Base-by-base conservation (phyloP, 2,329 filamentous ascomycete genomes). In the Phaeosphaeria sp. region DNA sequence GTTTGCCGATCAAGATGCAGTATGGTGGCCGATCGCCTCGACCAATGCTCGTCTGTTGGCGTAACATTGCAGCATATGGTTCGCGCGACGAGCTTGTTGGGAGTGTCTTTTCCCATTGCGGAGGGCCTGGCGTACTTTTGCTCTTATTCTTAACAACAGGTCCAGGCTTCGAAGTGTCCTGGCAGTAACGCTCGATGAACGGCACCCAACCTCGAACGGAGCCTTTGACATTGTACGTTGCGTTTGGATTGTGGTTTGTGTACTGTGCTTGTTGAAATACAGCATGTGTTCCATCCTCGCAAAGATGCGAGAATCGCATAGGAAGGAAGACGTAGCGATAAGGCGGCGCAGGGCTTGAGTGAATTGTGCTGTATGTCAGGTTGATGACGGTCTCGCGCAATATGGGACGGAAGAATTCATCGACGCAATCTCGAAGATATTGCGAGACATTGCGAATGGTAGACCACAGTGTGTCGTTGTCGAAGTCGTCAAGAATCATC, bases 201-300 rank as follows among this genome's bases (percentile, higher is more conserved):
- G 67, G 64, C n/a, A 65, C 46, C 63, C 64, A 68, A 36, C 65
- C 62, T 39, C 59, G 59, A 2, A 67, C 50, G 6, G 62, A 63
- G 30, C 30, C 30, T 13, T 36, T 13, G 11, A 13, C 30, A 13
- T 13, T 36, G 11, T 36, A 36, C 15, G 30, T 13, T 36, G 11
- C 30, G 30, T 36, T 36, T 6, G 30, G 30, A 13, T 36, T 36
- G 30, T 36, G 51, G 7, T 36, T 11, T 6, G 45, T 49, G 49
- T 59, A 67, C 15, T 39, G 49, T 33, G 54, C 51, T 33, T 57
- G 60, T 11, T 49, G 52, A 46, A 67, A 63, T 13, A 61, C 30
- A 22, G 57, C 63, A 22, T 39, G 51, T 11, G 30, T 42, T 9
- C 57, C 59, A 42, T 64, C 47, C 30, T 58, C 30, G 7, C 56